Conservation (phyloP, 805 yeast genomes). For the Candida ovalis region DNA sequence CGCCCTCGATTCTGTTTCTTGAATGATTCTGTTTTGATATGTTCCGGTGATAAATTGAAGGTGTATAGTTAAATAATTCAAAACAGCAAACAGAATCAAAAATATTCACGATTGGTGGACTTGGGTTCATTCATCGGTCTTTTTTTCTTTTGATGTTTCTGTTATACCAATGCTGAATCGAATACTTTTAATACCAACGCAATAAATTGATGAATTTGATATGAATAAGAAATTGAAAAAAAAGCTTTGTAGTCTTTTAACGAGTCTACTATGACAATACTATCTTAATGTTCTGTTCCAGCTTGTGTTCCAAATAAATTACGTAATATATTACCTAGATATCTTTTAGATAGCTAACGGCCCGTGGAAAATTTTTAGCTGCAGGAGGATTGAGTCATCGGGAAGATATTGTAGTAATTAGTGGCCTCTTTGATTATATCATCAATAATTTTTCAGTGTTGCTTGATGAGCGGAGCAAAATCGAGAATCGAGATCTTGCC, state of each 20-base stretch:
- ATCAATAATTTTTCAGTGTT: not conserved
- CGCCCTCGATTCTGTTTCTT: conserved; percentile 12
- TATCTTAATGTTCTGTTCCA: not conserved
- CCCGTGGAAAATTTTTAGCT: not conserved
- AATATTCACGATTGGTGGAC: too few species aligned
- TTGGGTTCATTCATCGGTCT: too few species aligned
- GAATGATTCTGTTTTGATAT: conserved; percentile 1
- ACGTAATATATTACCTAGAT: too few species aligned
- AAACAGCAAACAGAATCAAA: too few species aligned
- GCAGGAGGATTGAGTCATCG: not conserved
- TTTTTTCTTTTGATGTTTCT: too few species aligned
- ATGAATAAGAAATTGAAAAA: too few species aligned
- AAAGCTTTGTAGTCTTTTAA: too few species aligned
- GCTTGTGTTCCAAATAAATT: not conserved
- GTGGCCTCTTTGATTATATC: not conserved
- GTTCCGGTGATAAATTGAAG: not conserved
- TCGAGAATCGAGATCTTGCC: not conserved
- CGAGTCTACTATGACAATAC: not conserved
- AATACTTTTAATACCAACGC: too few species aligned
- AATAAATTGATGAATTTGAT: too few species aligned
- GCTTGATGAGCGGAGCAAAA: not conserved
- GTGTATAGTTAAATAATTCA: not conserved
- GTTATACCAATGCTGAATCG: too few species aligned
- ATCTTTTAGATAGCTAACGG: too few species aligned
- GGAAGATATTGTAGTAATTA: not conserved